A percentile compares a stretch with the other conserved stretches of the same genome.
These are phyloP conservation scores for Amorphotheca resinae DNA, from an alignment of 495 filamentous ascomycete genomes.

Conservation along the genomic window DNA sequence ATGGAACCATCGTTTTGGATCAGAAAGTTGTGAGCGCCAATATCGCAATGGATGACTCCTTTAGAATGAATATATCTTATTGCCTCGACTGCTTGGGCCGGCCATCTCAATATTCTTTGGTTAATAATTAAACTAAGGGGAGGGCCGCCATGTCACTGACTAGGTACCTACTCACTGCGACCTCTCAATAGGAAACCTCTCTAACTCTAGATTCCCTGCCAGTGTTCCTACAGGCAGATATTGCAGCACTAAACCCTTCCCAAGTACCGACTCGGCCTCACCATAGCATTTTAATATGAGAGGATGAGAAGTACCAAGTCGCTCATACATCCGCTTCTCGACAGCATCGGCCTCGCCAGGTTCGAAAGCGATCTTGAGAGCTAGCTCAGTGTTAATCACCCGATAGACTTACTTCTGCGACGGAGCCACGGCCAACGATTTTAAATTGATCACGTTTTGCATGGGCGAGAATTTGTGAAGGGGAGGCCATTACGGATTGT, in stretches of 20 bases:
- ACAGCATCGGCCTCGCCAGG: not conserved
- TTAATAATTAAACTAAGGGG: too few relatives aligned
- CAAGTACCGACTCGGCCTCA: not conserved
- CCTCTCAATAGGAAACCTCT: too few relatives aligned
- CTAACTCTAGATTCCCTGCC: too few relatives aligned
- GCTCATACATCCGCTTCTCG: slow-evolving; percentile 1
- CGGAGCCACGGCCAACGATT: not conserved
- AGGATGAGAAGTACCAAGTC: slow-evolving; percentile 1
- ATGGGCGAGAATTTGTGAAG: not conserved
- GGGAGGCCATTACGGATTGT: too few relatives aligned
- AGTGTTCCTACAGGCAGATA: too few relatives aligned
- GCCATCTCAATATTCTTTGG: too few relatives aligned
- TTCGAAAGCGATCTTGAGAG: slow-evolving; percentile 1
- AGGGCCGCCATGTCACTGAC: too few relatives aligned
- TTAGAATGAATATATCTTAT: too few relatives aligned
- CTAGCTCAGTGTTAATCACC: not conserved
- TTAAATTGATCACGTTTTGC: not conserved
- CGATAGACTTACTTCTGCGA: not conserved
- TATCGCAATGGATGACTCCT: too few relatives aligned
- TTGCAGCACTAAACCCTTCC: slow-evolving; percentile 1
- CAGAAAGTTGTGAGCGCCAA: slow-evolving; percentile 4
- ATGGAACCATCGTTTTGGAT: not conserved
- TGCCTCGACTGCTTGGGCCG: too few relatives aligned
- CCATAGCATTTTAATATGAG: not conserved
- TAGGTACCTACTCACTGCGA: too few relatives aligned